These are phyloP conservation scores for Gymnopus androsaceus DNA, from an alignment of 1,284 basidiomycete genomes.

Conservation along the genomic window DNA sequence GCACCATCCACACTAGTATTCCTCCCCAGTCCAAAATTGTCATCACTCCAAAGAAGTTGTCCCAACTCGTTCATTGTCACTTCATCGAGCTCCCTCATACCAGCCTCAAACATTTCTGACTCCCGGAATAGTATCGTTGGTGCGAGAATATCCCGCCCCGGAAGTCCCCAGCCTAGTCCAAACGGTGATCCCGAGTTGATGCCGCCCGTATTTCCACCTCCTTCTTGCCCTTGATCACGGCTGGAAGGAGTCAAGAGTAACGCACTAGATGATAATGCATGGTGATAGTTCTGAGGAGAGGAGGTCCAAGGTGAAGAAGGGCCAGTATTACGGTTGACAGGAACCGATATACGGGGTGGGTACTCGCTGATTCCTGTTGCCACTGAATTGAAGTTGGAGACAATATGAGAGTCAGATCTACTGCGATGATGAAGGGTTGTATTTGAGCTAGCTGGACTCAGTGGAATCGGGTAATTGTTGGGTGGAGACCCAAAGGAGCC, in stretches of 20 bases:
- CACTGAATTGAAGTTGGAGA: background rate
- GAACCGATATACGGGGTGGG: constrained; percentile 7
- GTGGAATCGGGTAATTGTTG: background rate
- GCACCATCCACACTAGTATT: too few relatives aligned
- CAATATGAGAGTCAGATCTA: background rate
- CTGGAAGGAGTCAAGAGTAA: background rate
- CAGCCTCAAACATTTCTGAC: constrained; percentile 8
- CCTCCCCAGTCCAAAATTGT: background rate
- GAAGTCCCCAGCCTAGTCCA: constrained; percentile 11
- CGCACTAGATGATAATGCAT: background rate
- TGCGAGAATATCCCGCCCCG: constrained; percentile 5
- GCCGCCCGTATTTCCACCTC: background rate
- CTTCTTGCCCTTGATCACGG: background rate
- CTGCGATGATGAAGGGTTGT: background rate
- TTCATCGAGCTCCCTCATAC: constrained; percentile 14
- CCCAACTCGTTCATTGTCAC: constrained; percentile 14
- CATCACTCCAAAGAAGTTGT: constrained; percentile 15
- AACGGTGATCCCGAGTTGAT: background rate
- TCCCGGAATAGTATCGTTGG: constrained; percentile 10
- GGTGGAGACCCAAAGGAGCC: constrained; percentile 2
- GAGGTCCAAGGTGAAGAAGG: background rate
- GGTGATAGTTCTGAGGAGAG: background rate
- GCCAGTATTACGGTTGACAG: background rate
- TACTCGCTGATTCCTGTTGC: background rate
- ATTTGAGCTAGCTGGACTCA: background rate